phyloP scores from a whole-genome alignment of 2,329 filamentous ascomycete species.

The Penicillium sp. region DNA sequence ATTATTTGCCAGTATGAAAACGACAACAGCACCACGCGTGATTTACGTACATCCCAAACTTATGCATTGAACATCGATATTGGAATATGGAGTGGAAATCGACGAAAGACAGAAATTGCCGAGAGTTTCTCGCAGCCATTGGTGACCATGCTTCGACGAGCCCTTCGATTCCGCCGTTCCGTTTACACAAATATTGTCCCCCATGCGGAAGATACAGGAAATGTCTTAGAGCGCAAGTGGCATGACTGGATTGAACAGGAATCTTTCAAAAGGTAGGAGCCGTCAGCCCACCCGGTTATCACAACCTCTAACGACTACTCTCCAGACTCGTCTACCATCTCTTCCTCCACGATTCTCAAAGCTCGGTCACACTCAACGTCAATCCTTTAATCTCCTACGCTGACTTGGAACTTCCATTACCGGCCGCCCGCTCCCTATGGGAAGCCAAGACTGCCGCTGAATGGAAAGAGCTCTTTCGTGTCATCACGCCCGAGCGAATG shows the following conservation, averaged over 20 bases:
- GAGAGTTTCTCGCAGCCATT: slow-evolving; percentile 61
- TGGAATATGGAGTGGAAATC: slow-evolving; percentile 63
- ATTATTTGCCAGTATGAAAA: slow-evolving; percentile 29
- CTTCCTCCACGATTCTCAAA: slow-evolving; percentile 67
- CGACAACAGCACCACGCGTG: slow-evolving; percentile 56
- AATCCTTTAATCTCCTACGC: slow-evolving; percentile 70
- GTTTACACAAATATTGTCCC: slow-evolving; percentile 58
- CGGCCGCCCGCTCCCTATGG: slow-evolving; percentile 66
- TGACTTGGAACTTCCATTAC: slow-evolving; percentile 68
- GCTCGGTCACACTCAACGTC: slow-evolving; percentile 68
- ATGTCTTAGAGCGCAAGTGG: slow-evolving; percentile 67
- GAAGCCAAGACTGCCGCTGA: slow-evolving; percentile 63
- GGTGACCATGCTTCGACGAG: slow-evolving; percentile 59
- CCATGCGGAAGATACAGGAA: slow-evolving; percentile 58
- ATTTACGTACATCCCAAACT: slow-evolving; percentile 57
- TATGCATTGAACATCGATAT: slow-evolving; percentile 56
- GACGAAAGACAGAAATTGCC: slow-evolving; percentile 62
- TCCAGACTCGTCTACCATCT: slow-evolving; percentile 62
- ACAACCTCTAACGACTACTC: slow-evolving; percentile 23
- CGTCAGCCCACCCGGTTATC: no score
- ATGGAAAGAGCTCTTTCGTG: slow-evolving; percentile 66
- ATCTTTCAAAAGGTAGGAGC: slow-evolving; percentile 63
- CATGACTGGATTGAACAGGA: slow-evolving; percentile 65
- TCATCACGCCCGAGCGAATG: slow-evolving; percentile 41
- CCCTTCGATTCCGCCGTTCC: slow-evolving; percentile 62